Base-by-base conservation (phyloP, 495 filamentous ascomycete genomes). In the Hypoxylon fragiforme region DNA sequence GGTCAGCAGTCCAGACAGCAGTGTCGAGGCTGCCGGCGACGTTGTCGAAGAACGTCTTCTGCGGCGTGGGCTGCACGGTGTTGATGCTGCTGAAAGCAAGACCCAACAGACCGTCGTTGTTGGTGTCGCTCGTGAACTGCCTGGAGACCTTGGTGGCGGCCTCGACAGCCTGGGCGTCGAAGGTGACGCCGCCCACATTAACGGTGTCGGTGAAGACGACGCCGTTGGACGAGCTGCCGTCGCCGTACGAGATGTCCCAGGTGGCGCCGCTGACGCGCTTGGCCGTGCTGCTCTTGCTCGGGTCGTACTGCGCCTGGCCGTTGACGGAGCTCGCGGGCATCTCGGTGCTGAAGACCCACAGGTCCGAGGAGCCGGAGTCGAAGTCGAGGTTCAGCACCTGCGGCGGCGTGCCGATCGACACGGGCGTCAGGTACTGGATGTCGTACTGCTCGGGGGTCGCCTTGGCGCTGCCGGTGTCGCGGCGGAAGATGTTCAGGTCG, bases 21-120 rank as follows among this genome's bases (percentile, higher is more conserved):
- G 66, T 50, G 45, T 79, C 77, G 0, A 90, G 76, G 30, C 66
- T 67, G 13, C 68, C 48, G 56, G 77, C 77, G 53, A 86, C 81
- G 51, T 80, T 88, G 73, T 85, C 82, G 70, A 90, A 89, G 75
- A 85, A 91, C 8, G 87, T 91, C 46, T 74, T 79, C 70, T 85
- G 78, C 20, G 64, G 21, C 6, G 62, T 70, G 15, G 88, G 88
- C 44, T 63, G 40, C 50, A 89, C 82, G 1, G 82, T 85, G 76
- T 90, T 91, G 73, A 89, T 79, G 30, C 62, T 75, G 73, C 79
- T 83, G 69, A 89, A 89, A 18, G 81, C 83, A 11, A 90, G 77
- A 39, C 88, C 87, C 8, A 91, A 73, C 5, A 91, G 76, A 36
- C 88, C 88, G 47, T 89, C 86, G 60, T 77, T 83, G 60, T 77